These are phyloP conservation scores for Beta corolliflora DNA, from an alignment of 179 eudicot genomes.

Conservation along the genomic window DNA sequence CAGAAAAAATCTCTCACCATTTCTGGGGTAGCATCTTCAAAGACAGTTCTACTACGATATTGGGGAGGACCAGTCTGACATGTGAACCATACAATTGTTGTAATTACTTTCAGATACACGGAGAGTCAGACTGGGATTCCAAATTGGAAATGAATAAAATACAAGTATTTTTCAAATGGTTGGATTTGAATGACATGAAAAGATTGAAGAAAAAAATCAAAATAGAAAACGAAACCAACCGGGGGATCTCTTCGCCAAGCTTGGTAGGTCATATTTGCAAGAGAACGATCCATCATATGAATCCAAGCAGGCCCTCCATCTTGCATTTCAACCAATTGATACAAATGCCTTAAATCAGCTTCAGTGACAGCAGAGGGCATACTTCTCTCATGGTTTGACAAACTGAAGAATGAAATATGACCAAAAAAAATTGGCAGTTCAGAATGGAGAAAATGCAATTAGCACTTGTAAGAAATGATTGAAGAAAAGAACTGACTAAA, in stretches of 20 bases:
- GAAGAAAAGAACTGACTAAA: neutral
- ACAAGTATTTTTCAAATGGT: neutral
- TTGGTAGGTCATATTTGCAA: conserved; percentile 69
- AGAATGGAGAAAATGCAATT: neutral
- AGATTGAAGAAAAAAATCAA: neutral
- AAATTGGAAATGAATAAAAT: neutral
- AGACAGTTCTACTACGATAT: conserved; percentile 20
- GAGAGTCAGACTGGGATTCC: neutral
- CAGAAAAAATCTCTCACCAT: conserved; percentile 33
- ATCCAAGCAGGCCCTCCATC: conserved; percentile 94
- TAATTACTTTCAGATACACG: neutral
- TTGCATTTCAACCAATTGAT: conserved; percentile 67
- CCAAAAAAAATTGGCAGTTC: neutral
- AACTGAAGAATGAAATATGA: conserved; percentile 33
- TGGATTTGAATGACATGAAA: neutral
- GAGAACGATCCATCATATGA: conserved; percentile 78
- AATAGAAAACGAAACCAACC: conserved; percentile 35
- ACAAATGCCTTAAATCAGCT: conserved; percentile 63
- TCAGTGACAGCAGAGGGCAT: conserved; percentile 43
- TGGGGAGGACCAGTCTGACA: conserved; percentile 21
- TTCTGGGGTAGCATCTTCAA: conserved; percentile 19
- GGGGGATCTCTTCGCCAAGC: conserved; percentile 91
- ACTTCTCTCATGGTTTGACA: conserved; percentile 42
- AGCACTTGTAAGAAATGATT: neutral
- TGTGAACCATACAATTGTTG: neutral